Evolutionary conservation across 176 grass and related monocot species (phyloP).

Genomic region (Carex cristatella): DNA sequence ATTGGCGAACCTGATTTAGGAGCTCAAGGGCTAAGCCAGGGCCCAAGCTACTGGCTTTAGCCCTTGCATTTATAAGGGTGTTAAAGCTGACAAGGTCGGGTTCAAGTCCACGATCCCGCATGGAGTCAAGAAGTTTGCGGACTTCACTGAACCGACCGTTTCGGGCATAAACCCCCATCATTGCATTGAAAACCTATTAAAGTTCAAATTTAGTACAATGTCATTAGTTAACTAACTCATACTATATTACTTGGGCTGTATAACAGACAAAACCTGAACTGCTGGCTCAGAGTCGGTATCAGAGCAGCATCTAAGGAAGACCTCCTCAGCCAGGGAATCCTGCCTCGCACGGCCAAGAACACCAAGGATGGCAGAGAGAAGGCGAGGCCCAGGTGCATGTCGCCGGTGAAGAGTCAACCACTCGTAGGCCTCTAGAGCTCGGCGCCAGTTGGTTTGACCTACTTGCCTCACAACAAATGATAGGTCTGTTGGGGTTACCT

Average conservation of each 20-base stretch:
- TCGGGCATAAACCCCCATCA: slow-evolving; percentile 91
- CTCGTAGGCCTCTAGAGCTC: slow-evolving; percentile 81
- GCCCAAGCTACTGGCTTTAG: slow-evolving; percentile 50
- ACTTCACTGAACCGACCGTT: slow-evolving; percentile 53
- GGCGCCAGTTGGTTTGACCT: slow-evolving; percentile 55
- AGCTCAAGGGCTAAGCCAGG: slow-evolving; percentile 56
- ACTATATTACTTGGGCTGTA: neutral
- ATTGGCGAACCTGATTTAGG: slow-evolving; percentile 47
- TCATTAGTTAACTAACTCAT: neutral
- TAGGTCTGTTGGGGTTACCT: slow-evolving; percentile 53
- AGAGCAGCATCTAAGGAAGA: slow-evolving; percentile 50
- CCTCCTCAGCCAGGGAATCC: slow-evolving; percentile 55
- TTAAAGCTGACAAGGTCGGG: slow-evolving; percentile 95
- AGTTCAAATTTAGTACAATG: slow-evolving; percentile 1
- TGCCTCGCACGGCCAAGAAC: slow-evolving; percentile 79
- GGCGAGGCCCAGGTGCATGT: slow-evolving; percentile 48
- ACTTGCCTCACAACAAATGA: slow-evolving; percentile 59
- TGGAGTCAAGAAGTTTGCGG: slow-evolving; percentile 51
- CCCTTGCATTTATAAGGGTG: slow-evolving; percentile 84
- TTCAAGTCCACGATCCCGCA: slow-evolving; percentile 61
- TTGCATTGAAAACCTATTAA: slow-evolving; percentile 78
- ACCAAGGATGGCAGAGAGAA: slow-evolving; percentile 59
- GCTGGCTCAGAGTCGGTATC: slow-evolving; percentile 45
- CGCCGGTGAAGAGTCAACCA: slow-evolving; percentile 51
- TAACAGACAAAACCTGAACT: slow-evolving; percentile 8